Evolutionary conservation across 1,139 yeast species (phyloP).

Genomic region (Geotrichum aggregatum): DNA sequence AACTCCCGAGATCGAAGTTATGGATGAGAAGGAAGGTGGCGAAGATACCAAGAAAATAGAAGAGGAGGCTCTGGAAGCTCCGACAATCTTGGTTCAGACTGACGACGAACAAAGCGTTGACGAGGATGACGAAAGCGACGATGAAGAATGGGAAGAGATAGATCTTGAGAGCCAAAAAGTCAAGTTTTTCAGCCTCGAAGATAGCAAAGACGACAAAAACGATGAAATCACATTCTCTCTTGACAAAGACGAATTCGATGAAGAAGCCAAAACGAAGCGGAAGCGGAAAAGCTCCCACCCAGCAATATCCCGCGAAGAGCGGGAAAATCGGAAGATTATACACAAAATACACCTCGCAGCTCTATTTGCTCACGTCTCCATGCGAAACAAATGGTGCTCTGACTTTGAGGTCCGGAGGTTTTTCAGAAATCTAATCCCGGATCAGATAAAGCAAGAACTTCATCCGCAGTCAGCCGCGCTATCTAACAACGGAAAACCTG

Average conservation of each 20-base stretch:
- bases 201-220: conserved; percentile 39
- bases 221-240: conserved; percentile 17
- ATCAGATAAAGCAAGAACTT: conserved; percentile 45
- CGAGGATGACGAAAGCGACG: not conserved
- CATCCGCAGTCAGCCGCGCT: conserved; percentile 47
- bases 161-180: conserved; percentile 4
- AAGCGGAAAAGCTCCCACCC: conserved; percentile 25
- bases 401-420: conserved; percentile 41
- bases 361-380: conserved; percentile 60
- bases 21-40: not conserved
- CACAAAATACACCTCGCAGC: conserved; percentile 59
- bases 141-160: conserved; percentile 11
- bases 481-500: conserved; percentile 40
- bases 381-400: conserved; percentile 74
- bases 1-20: not conserved
- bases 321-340: conserved; percentile 47
- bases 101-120: conserved; percentile 1
- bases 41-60: not conserved
- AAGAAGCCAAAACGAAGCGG: conserved; percentile 9
- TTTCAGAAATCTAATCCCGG: conserved; percentile 46
- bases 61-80: not conserved
- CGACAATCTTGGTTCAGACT: not conserved
- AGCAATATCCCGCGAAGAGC: conserved; percentile 52
- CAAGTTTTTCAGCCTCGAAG: conserved; percentile 22
- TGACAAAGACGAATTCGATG: conserved; percentile 15